Conservation (phyloP, 441 rosid species). For the Pelargonium myrrhifolium region DNA sequence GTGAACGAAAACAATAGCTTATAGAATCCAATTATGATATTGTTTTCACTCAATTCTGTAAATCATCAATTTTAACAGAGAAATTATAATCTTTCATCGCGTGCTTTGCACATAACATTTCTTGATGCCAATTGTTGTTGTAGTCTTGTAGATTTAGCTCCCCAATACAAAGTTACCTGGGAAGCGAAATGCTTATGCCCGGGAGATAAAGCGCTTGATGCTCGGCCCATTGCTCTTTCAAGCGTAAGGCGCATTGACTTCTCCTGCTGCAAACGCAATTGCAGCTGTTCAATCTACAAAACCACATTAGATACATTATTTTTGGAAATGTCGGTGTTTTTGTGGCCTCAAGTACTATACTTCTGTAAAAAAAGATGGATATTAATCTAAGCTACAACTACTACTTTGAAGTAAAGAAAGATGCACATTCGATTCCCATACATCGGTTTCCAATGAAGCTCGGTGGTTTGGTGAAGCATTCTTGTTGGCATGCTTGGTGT, state of each 20-base stretch:
- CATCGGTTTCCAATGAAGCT: conserved; percentile 74
- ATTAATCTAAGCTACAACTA: neutral
- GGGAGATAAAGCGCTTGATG: conserved; percentile 79
- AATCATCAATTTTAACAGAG: too few relatives aligned
- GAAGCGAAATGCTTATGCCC: conserved; percentile 75
- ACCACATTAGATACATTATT: neutral
- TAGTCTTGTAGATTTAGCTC: too few relatives aligned
- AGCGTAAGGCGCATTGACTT: conserved; percentile 61
- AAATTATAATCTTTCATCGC: too few relatives aligned
- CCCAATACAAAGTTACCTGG: too few relatives aligned
- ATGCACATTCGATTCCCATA: conserved; percentile 23
- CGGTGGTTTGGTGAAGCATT: conserved; percentile 36
- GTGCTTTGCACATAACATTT: too few relatives aligned
- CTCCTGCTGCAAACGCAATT: conserved; percentile 65
- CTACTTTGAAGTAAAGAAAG: neutral
- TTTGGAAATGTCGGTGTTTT: neutral
- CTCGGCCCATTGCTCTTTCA: conserved; percentile 83
- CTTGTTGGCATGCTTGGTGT: conserved; percentile 21
- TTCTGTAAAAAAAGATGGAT: neutral
- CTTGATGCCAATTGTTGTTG: too few relatives aligned
- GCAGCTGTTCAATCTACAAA: conserved; percentile 73
- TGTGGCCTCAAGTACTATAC: neutral
- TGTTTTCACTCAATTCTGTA: too few relatives aligned
- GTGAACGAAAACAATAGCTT: neutral
- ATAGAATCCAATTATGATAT: too few relatives aligned